phyloP scores from a whole-genome alignment of 805 yeast genomes.

The Tetrapisispora taiwanensis region DNA sequence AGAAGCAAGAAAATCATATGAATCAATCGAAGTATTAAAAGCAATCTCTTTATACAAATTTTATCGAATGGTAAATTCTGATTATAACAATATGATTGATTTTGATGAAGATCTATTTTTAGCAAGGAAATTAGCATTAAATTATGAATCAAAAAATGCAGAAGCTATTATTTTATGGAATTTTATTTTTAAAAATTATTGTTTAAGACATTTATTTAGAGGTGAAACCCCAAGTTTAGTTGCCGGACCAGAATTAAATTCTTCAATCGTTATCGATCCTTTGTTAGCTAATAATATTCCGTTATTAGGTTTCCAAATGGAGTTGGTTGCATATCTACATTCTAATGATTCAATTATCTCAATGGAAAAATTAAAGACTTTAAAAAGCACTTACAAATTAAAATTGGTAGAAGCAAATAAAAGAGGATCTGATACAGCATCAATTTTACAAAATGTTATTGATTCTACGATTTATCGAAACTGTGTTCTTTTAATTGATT shows the following conservation, averaged over 20 bases:
- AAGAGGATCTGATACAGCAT: slow-evolving; percentile 18
- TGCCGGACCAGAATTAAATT: slow-evolving; percentile 10
- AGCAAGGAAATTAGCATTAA: slow-evolving; percentile 18
- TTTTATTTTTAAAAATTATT: slow-evolving; percentile 22
- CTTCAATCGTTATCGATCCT: slow-evolving; percentile 20
- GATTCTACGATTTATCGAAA: slow-evolving; percentile 24
- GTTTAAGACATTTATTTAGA: slow-evolving; percentile 22
- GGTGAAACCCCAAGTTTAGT: slow-evolving; percentile 23
- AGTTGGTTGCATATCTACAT: slow-evolving; percentile 21
- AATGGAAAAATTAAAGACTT: slow-evolving; percentile 11
- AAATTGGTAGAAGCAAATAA: slow-evolving; percentile 15
- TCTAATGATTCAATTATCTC: slow-evolving; percentile 18
- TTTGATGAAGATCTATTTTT: slow-evolving; percentile 25
- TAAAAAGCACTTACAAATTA: slow-evolving; percentile 12
- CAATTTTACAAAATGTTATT: slow-evolving; percentile 17
- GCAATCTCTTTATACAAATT: slow-evolving; percentile 20
- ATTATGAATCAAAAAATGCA: slow-evolving; percentile 20
- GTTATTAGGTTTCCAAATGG: slow-evolving; percentile 17
- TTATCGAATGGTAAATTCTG: slow-evolving; percentile 9
- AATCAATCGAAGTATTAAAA: slow-evolving; percentile 13
- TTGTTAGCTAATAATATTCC: slow-evolving; percentile 14
- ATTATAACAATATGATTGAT: slow-evolving; percentile 9
- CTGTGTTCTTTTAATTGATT: slow-evolving; percentile 15
- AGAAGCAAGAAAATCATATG: slow-evolving; percentile 12
- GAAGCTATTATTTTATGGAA: slow-evolving; percentile 21